Percentiles rank a stretch among this genome's conserved stretches.
Conservation (phyloP, 768 basidiomycete genomes). For the Suillus cothurnatus region DNA sequence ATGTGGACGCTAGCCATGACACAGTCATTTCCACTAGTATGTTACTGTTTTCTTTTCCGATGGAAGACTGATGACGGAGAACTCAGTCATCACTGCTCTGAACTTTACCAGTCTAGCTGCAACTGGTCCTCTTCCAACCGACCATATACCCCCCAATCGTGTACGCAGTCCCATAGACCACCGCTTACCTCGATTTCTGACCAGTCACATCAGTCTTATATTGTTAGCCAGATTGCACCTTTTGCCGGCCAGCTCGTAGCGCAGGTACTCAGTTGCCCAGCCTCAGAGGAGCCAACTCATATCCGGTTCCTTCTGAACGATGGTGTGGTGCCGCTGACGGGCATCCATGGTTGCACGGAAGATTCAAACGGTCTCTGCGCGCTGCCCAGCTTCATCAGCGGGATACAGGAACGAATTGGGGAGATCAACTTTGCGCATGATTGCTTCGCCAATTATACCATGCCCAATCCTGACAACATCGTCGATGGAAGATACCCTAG, state of each 20-base stretch:
- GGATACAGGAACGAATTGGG: constrained; percentile 38
- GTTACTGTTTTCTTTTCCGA: constrained; percentile 1
- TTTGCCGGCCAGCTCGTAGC: constrained; percentile 52
- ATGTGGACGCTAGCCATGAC: constrained; percentile 50
- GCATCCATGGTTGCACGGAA: constrained; percentile 42
- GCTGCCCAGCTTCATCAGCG: constrained; percentile 39
- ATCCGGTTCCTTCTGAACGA: constrained; percentile 54
- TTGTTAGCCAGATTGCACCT: constrained; percentile 44
- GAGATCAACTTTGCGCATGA: constrained; percentile 45
- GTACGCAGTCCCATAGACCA: constrained; percentile 16
- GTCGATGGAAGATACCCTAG: constrained; percentile 36
- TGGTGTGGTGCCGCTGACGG: constrained; percentile 47
- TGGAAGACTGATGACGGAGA: background rate
- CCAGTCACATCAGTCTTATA: constrained; percentile 34
- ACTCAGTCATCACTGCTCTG: constrained; percentile 43
- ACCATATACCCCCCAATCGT: constrained; percentile 37
- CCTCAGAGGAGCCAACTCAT: constrained; percentile 26
- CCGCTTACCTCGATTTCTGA: background rate
- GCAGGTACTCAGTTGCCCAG: constrained; percentile 46
- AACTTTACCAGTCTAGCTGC: constrained; percentile 45
- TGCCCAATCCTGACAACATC: constrained; percentile 43
- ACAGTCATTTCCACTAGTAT: constrained; percentile 42
- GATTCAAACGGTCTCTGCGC: constrained; percentile 46
- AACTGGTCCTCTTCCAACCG: constrained; percentile 42
- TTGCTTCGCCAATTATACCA: constrained; percentile 49